Evolutionary conservation across 2,329 filamentous ascomycete genomes (phyloP), one percentile per base, ranked within the genome.

Genomic region (Xylaria sp.): DNA sequence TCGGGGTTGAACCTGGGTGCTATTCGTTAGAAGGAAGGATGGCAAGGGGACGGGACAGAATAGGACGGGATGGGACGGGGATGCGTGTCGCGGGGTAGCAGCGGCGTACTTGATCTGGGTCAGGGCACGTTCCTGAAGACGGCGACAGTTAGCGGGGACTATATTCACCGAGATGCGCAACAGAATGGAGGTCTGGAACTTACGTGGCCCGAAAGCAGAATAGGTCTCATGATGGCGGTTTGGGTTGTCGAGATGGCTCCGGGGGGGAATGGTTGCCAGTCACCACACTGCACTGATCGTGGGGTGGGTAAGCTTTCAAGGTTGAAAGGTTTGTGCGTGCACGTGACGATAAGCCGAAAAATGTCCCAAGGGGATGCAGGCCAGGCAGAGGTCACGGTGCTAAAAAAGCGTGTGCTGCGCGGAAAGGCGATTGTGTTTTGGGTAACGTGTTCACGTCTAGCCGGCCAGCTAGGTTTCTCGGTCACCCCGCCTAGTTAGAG

Each of bases 181-280:
- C 23, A 0, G 18, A 23, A 30, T 53, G 35, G 30, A 30, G 39
- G 16, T 46, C 10, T 2, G 52, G 57, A 46, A 64, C 71, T 67
- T 76, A 88, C 87, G 86, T 99, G 94, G 78, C 94, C 94, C 76
- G 91, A 88, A 72, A 99, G 85, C 71, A 99, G 83, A 78, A 97
- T 95, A 74, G 94, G 94, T 82, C 94, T 91, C 94, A 99, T 99
- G 64, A 78, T 91, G 79, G 76, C 73, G 68, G 66, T 68, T 65
- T 67, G 54, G 59, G 60, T 63, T 64, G 54, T 61, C 60, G 49
- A 58, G 52, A 54, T 52, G 44, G 23, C 23, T 30, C 60, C 54
- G 49, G 54, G 53, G 55, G 54, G 42, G 51, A 63, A 55, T 59
- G 57, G 63, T 62, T 59, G 58, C 60, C 39, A 63, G 56, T 30